Percentiles rank a stretch among this genome's conserved stretches.
These are phyloP conservation scores for Phlyctochytrium bullatum DNA, from an alignment of 192 early-diverging fungal species.

Conservation along the genomic window DNA sequence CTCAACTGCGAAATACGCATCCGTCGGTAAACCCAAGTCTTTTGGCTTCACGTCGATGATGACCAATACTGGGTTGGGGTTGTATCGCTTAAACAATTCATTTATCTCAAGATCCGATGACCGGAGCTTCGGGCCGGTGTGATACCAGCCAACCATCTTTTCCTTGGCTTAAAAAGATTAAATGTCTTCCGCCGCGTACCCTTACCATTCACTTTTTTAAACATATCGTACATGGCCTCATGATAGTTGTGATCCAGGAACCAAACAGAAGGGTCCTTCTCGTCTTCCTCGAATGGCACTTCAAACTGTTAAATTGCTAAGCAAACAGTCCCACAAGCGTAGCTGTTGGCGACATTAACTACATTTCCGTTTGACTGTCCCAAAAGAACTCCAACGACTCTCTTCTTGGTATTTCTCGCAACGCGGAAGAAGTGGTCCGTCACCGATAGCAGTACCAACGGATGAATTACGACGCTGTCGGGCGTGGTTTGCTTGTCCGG, in stretches of 20 bases:
- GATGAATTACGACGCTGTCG: conserved; percentile 81
- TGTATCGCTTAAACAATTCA: conserved; percentile 94
- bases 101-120: conserved; percentile 97
- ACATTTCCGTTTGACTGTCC: conserved; percentile 83
- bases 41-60: conserved; percentile 96
- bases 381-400: conserved; percentile 94
- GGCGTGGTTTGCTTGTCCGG: conserved; percentile 15
- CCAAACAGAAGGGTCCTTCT: conserved; percentile 97
- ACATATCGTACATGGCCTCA: conserved; percentile 99
- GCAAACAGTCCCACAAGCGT: conserved; percentile 72
- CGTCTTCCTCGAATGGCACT: conserved; percentile 99
- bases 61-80: conserved; percentile 93
- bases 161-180: conserved; percentile 70
- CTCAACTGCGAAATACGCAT: conserved; percentile 97
- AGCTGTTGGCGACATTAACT: conserved; percentile 97
- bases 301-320: conserved; percentile 6
- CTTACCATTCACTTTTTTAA: conserved; percentile 98
- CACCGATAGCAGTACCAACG: conserved; percentile 96
- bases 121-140: conserved; percentile 96
- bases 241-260: conserved; percentile 99
- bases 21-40: conserved; percentile 89
- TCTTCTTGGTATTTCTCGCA: conserved; percentile 90
- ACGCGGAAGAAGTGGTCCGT: conserved; percentile 99
- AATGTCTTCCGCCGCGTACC: not conserved
- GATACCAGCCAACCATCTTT: conserved; percentile 98